These are phyloP conservation scores for Fusarium sp. DNA, from an alignment of 2,329 filamentous ascomycete genomes.

Conservation along the genomic window DNA sequence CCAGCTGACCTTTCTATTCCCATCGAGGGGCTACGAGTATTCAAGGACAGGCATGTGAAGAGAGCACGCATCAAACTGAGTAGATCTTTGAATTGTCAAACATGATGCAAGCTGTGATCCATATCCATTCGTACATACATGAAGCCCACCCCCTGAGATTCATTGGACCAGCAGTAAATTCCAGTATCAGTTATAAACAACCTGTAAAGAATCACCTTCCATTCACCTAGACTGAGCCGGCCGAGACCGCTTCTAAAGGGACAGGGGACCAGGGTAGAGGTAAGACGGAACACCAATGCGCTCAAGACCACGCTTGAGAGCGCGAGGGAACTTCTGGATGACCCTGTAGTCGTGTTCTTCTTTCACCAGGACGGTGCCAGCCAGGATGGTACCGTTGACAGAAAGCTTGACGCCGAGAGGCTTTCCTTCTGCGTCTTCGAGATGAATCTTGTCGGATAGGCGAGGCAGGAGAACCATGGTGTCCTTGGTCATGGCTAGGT, in stretches of 20 bases:
- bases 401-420: conserved; percentile 58
- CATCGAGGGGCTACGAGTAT: not conserved
- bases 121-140: not conserved
- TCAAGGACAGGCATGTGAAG: not conserved
- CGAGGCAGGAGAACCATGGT: conserved; percentile 68
- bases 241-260: not conserved
- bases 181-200: not conserved
- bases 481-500: conserved; percentile 68
- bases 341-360: conserved; percentile 68
- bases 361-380: conserved; percentile 74
- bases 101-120: not conserved
- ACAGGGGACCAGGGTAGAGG: not conserved
- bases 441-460: conserved; percentile 60
- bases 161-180: not conserved
- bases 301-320: conserved; percentile 41
- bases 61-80: not conserved
- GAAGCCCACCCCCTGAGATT: not conserved
- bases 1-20: not conserved
- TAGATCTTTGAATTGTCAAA: not conserved
- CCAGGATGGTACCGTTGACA: conserved; percentile 73
- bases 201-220: not conserved
- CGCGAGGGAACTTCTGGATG: conserved; percentile 54
- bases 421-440: conserved; percentile 45
- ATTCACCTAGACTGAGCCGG: not conserved
- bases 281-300: conserved; percentile 49